Conservation (phyloP, 371 early-diverging fungal species). For the Lichtheimia ornata region DNA sequence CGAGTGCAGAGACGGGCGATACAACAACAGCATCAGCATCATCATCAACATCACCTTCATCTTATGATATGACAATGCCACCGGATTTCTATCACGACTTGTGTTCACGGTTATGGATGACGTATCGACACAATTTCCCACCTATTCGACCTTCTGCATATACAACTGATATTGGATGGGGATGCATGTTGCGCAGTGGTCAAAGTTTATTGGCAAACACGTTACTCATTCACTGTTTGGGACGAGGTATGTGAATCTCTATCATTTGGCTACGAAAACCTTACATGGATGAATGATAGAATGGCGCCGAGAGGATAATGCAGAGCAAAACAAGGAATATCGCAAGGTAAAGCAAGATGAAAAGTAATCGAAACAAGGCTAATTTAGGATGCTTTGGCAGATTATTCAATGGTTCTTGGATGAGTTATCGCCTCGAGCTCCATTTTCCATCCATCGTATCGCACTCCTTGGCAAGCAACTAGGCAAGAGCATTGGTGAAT, state of each 20-base stretch:
- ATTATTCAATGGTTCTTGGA: slow-evolving; percentile 87
- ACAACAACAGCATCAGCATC: not conserved
- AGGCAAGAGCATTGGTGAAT: slow-evolving; percentile 91
- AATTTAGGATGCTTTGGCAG: slow-evolving; percentile 23
- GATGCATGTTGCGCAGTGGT: slow-evolving; percentile 96
- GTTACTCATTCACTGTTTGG: slow-evolving; percentile 69
- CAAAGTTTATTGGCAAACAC: slow-evolving; percentile 92
- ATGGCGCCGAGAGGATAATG: slow-evolving; percentile 50
- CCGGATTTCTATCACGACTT: slow-evolving; percentile 74
- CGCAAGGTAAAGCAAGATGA: slow-evolving; percentile 32
- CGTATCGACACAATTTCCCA: slow-evolving; percentile 88
- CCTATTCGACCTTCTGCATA: slow-evolving; percentile 79
- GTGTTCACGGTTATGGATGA: slow-evolving; percentile 84
- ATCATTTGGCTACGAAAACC: not conserved
- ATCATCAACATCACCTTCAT: not conserved
- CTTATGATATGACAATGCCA: slow-evolving; percentile 33
- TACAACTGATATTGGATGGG: slow-evolving; percentile 93
- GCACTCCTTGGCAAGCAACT: slow-evolving; percentile 82
- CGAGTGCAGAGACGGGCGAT: not conserved
- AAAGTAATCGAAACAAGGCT: too few species aligned
- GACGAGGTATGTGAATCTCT: slow-evolving; percentile 51
- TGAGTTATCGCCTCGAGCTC: slow-evolving; percentile 69
- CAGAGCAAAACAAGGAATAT: slow-evolving; percentile 38
- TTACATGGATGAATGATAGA: slow-evolving; percentile 24
- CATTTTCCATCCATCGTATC: slow-evolving; percentile 92